phyloP scores from a whole-genome alignment of 495 filamentous ascomycete genomes.

The Trichocladium antarcticum region DNA sequence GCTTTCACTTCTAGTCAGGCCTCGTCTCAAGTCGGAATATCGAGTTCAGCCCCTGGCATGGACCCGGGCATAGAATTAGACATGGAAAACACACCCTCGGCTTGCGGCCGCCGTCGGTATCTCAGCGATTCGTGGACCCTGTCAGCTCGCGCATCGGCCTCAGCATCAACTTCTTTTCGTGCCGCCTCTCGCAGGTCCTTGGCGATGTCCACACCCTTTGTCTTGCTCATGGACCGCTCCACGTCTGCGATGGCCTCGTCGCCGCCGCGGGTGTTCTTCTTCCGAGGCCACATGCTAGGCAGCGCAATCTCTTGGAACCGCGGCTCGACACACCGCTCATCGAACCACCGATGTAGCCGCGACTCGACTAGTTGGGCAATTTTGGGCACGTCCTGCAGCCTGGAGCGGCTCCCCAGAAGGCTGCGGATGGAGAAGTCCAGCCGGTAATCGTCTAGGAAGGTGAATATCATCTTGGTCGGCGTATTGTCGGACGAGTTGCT shows the following conservation, averaged over 20 bases:
- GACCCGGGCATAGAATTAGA: slow-evolving; percentile 26
- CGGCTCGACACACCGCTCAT: slow-evolving; percentile 90
- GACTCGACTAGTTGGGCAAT: slow-evolving; percentile 91
- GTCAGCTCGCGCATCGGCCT: slow-evolving; percentile 29
- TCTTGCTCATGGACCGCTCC: slow-evolving; percentile 35
- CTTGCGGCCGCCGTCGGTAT: slow-evolving; percentile 26
- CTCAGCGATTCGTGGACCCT: slow-evolving; percentile 29
- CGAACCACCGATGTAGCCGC: slow-evolving; percentile 89
- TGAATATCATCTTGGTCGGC: slow-evolving; percentile 80
- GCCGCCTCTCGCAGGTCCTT: slow-evolving; percentile 39
- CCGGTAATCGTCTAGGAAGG: slow-evolving; percentile 89
- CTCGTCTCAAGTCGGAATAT: slow-evolving; percentile 14
- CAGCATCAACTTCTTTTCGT: slow-evolving; percentile 35
- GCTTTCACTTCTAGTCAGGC: neutral
- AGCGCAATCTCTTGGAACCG: slow-evolving; percentile 90
- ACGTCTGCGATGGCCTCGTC: slow-evolving; percentile 36
- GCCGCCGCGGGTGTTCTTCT: slow-evolving; percentile 62
- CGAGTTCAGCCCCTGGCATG: slow-evolving; percentile 19
- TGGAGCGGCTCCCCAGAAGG: slow-evolving; percentile 78
- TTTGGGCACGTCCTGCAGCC: slow-evolving; percentile 93
- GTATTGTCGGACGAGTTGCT: slow-evolving; percentile 42
- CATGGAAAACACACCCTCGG: slow-evolving; percentile 27
- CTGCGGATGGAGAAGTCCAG: slow-evolving; percentile 86
- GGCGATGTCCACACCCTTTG: slow-evolving; percentile 40
- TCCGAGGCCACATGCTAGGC: slow-evolving; percentile 89